Evolutionary conservation across 2,329 filamentous ascomycete genomes (phyloP), one percentile per base, ranked within the genome.

Genomic region (Lecanoromycetidae sp.): DNA sequence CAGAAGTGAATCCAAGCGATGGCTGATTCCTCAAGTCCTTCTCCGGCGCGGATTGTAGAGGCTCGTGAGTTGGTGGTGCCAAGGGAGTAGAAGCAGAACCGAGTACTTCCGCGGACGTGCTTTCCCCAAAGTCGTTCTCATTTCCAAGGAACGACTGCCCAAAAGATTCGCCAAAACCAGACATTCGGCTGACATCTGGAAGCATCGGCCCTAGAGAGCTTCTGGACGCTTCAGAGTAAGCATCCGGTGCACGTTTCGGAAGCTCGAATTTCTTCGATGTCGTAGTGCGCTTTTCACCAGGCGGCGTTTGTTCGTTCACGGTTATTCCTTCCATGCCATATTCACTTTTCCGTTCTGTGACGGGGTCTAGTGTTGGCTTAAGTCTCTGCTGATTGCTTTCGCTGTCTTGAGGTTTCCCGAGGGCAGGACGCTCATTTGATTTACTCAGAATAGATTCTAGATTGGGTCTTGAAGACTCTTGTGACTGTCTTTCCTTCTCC

Each of bases 341-440:
- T 57, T 79, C 76, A 61, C 71, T 77, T 61, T 71, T 77, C 48
- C 72, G 67, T 60, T 80, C 76, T 2, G 68, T 67, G 2, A 80
- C 74, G 2, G 76, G 66, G 36, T 76, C 68, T 36, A 79, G 58
- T 19, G 61, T 64, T 27, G 68, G 61, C 49, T 66, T 67, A 27
- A 65, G 54, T 39, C 61, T n/a, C n/a, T n/a, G 60, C 30, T 64
- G 63, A 39, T 56, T 56, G 12, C 59, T 56, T 22, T 66, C 64
- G n/a, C 61, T 58, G 19, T 53, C 58, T 47, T 68, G 65, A 13
- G 65, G 60, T 40, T 59, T 61, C 15, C 61, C 60, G 20, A 22
- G 42, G 9, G 10, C 51, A 44, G 51, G 46, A 45, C 55, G 53
- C 4, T 47, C 35, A 8, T 43, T 47, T 27, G 49, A 22, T 32